Base-by-base conservation (phyloP, 1,139 yeast genomes). In the Hyphopichia burtonii region DNA sequence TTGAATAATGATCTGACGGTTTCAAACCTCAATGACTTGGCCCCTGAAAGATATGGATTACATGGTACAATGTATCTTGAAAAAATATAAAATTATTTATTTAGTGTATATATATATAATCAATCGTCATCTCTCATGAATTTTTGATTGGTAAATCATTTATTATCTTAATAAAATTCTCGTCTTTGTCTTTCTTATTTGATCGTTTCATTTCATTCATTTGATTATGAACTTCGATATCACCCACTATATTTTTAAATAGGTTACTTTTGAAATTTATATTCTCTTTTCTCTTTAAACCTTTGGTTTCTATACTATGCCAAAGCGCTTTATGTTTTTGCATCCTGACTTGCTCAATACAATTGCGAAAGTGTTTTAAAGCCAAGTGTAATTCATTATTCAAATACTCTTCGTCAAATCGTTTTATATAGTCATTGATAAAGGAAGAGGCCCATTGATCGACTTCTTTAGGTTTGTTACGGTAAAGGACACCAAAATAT, bases 1-100 rank as follows among this genome's bases (percentile, higher is more conserved):
- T 57, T 70, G 20, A 70, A 68, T 38, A 62, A 65, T 20, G 14
- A n/a, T 8, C 8, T 18, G 19, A 32, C 16, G 11, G 16, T 23
- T 7, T n/a, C 22, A 4, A 18, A 50, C 3, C 47, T 60, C 43
- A 51, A 53, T 32, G 45, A 38, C 2, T 40, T 59, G 7, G 46
- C 42, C 31, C 48, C 54, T 2, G 45, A 47, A 12, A 44, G 32
- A 14, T 37, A 44, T 3, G 32, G 27, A 14, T 11, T n/a, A 17
- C 64, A 59, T 39, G 61, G 61, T 5, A 50, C 55, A 4, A 43
- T 57, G 3, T 56, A 46, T 43, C 46, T 46, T 41, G 53, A 50
- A 37, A 38, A 31, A 22, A 11, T 35, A 17, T 39, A 31, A 18
- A 25, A 25, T 4, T 14, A 30, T 16, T 15, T 30, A 15, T 14